A percentile compares a stretch with the other conserved stretches of the same genome.
Evolutionary conservation across 2,329 filamentous ascomycete species (phyloP).

Genomic region (Colletotrichum agaves): DNA sequence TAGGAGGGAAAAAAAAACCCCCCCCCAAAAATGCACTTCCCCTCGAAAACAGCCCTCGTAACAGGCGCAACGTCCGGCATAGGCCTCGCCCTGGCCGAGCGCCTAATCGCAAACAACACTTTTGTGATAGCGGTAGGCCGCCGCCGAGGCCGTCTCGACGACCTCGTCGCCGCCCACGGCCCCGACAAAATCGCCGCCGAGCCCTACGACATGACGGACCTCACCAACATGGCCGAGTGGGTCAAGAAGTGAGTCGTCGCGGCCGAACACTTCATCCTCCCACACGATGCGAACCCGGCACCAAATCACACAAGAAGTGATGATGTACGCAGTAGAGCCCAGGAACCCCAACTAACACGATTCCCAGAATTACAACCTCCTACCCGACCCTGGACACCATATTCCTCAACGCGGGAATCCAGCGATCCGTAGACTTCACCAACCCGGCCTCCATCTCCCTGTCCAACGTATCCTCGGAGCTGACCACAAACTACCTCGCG

Average conservation of each 20-base stretch:
- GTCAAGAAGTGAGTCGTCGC: constrained; percentile 47
- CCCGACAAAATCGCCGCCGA: constrained; percentile 50
- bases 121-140: constrained; percentile 67
- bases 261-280: too few relatives aligned
- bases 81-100: constrained; percentile 57
- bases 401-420: constrained; percentile 67
- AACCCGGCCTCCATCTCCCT: constrained; percentile 51
- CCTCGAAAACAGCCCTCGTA: constrained; percentile 65
- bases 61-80: constrained; percentile 67
- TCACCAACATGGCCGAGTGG: constrained; percentile 54
- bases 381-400: constrained; percentile 66
- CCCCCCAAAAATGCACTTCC: constrained; percentile 57
- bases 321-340: neutral
- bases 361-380: constrained; percentile 45
- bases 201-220: constrained; percentile 58
- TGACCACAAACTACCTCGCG: constrained; percentile 60
- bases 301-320: neutral
- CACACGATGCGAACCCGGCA: too few relatives aligned
- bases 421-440: constrained; percentile 59
- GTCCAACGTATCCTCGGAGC: constrained; percentile 50
- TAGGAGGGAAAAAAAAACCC: too few relatives aligned
- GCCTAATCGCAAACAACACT: constrained; percentile 55
- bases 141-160: constrained; percentile 62
- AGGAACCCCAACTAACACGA: neutral
- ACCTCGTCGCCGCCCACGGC: constrained; percentile 59